phyloP scores from a whole-genome alignment of 2,329 filamentous ascomycete genomes.

The Fusarium musae region DNA sequence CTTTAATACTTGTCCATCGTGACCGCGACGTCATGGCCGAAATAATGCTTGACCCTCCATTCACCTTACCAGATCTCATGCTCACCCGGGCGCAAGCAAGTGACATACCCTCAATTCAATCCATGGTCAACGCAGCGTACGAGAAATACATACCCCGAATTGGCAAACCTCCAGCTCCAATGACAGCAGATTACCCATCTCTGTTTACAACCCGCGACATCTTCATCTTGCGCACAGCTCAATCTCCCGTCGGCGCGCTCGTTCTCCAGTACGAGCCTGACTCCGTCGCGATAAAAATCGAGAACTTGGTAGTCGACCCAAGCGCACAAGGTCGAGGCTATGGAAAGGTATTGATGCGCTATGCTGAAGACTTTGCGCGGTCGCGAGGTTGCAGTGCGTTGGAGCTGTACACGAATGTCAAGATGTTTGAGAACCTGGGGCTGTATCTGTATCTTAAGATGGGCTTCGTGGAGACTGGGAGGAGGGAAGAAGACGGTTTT shows the following conservation, averaged over 20 bases:
- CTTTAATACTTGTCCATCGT: too few species aligned
- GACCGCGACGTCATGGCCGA: too few species aligned
- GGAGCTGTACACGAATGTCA: constrained; percentile 50
- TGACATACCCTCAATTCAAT: constrained; percentile 46
- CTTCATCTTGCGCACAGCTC: constrained; percentile 41
- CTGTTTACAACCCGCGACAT: constrained; percentile 43
- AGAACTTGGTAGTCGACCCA: constrained; percentile 46
- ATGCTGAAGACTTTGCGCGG: constrained; percentile 45
- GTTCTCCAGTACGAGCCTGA: constrained; percentile 32
- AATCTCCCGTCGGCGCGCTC: constrained; percentile 45
- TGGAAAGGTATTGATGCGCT: constrained; percentile 47
- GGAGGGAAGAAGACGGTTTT: constrained; percentile 47
- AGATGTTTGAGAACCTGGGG: constrained; percentile 49
- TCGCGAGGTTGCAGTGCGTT: constrained; percentile 36
- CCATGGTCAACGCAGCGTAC: constrained; percentile 48
- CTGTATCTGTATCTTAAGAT: constrained; percentile 46
- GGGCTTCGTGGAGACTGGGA: constrained; percentile 49
- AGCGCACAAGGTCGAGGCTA: constrained; percentile 48
- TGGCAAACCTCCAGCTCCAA: constrained; percentile 50
- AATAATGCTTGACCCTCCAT: neutral
- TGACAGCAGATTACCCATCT: constrained; percentile 48
- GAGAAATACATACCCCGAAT: constrained; percentile 50
- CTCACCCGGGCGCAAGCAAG: neutral
- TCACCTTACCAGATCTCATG: neutral
- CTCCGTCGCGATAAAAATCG: constrained; percentile 37